Base-by-base conservation (phyloP, 1,284 basidiomycete genomes). In the Leccinum fallax region DNA sequence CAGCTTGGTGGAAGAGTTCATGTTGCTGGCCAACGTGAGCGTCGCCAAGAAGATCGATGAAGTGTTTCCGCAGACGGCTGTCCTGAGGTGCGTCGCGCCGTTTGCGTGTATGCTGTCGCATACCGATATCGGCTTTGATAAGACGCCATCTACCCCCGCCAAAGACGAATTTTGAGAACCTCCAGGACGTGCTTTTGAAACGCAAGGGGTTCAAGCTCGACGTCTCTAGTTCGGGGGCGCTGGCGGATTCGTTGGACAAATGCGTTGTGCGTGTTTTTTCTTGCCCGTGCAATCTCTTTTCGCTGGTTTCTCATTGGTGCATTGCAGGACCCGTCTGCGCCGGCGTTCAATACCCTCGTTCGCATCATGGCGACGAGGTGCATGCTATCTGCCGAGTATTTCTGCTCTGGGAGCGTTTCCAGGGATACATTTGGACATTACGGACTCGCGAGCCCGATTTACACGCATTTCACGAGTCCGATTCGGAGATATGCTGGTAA, bases 341-440 rank as follows among this genome's bases (percentile, higher is more conserved):
- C 94, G 0, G 89, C 94, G 4, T 98, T 99, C 82, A 99, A 99
- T 74, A 99, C 95, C 0, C 85, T 99, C 13, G 96, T 99, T 53
- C 89, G 97, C 52, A 98, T 99, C 77, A 98, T 99, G 95, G 96
- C 97, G 2, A 99, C 97, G 2, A 83, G 97, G 19, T 99, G 97
- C 75, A 98, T 99, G 97, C 83, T 98, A 19, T 91, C 95, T 0
- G 97, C 97, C 30, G 97, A 99, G 76, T 99, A 99, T 77, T 98
- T 99, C 78, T 95, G 94, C 73, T 92, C 95, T 1, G 97, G 97
- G 9, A 95, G 92, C 67, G 95, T 98, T 4, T 88, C 90, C 0
- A 87, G 91, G 62, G 95, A 98, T 69, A 91, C 94, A 0, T 99
- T 98, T 74, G 90, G 92, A 2, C 97, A 99, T 77, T 99, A 99